Conservation (phyloP, 805 yeast species). For the Lipomyces sp. region DNA sequence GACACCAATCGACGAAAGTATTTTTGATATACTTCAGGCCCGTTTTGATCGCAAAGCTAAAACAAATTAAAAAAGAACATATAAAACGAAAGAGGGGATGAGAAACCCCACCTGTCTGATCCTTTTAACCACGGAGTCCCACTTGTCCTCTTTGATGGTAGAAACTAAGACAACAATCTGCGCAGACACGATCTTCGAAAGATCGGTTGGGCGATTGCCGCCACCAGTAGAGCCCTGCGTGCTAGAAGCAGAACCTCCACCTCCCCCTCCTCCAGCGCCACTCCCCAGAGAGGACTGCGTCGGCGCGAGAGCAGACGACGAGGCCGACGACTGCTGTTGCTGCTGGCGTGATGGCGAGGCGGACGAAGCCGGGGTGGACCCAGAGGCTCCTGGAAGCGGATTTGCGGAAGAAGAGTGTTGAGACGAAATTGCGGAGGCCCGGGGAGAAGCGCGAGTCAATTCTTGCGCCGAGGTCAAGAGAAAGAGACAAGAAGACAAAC, state of each 20-base stretch:
- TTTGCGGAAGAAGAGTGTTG: conserved; percentile 4
- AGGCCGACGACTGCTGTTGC: conserved; percentile 8
- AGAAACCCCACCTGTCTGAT: conserved; percentile 41
- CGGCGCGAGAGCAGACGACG: conserved; percentile 2
- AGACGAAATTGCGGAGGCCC: conserved; percentile 5
- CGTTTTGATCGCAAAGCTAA: conserved; percentile 41
- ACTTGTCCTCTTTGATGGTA: conserved; percentile 44
- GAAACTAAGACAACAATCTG: conserved; percentile 54
- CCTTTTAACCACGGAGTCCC: conserved; percentile 43
- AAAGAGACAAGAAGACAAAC: no score
- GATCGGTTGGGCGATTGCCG: conserved; percentile 26
- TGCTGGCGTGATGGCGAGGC: conserved; percentile 11
- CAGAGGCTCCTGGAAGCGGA: neutral
- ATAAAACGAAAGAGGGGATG: neutral
- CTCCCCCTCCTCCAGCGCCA: conserved; percentile 19
- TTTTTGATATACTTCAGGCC: conserved; percentile 38
- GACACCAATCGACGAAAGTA: conserved; percentile 39
- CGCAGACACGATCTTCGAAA: conserved; percentile 43
- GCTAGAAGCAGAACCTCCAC: conserved; percentile 4
- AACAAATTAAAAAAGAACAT: neutral
- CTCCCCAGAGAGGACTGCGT: conserved; percentile 6
- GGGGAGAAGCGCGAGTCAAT: conserved; percentile 4
- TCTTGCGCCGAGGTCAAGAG: neutral
- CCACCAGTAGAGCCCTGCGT: conserved; percentile 13
- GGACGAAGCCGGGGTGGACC: conserved; percentile 4